phyloP scores from a whole-genome alignment of 106 monocot species.

The Dactylorhiza incarnata region DNA sequence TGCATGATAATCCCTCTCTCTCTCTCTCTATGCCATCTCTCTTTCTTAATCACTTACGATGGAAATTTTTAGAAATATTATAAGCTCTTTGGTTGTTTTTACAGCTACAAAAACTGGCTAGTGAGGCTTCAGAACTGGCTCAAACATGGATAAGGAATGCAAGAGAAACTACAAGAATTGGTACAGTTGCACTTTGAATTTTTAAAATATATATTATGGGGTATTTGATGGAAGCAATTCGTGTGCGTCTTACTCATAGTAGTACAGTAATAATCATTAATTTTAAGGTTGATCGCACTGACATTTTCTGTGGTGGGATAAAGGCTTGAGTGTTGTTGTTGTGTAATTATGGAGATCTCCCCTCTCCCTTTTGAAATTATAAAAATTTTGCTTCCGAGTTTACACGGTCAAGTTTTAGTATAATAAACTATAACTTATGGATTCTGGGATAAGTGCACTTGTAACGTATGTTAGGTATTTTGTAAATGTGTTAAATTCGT shows the following conservation, averaged over 20 bases:
- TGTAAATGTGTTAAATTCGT: too few species aligned
- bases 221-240: neutral
- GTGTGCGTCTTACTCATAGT: neutral
- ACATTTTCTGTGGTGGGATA: too few species aligned
- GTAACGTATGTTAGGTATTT: too few species aligned
- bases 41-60: neutral
- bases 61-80: neutral
- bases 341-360: too few species aligned
- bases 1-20: neutral
- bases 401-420: too few species aligned
- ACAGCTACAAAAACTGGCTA: conserved; percentile 48
- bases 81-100: conserved; percentile 1
- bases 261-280: neutral
- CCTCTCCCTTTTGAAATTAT: too few species aligned
- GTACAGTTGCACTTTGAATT: conserved; percentile 22
- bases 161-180: conserved; percentile 42
- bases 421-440: too few species aligned
- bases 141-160: conserved; percentile 44
- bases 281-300: neutral
- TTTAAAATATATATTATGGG: neutral
- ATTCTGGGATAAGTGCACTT: too few species aligned
- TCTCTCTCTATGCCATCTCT: neutral
- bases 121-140: conserved; percentile 53
- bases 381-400: too few species aligned
- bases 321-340: too few species aligned